Evolutionary conservation across 176 grass and related monocot genomes (phyloP), one percentile per base, ranked within the genome.

Genomic region (Alloteropsis semialata): DNA sequence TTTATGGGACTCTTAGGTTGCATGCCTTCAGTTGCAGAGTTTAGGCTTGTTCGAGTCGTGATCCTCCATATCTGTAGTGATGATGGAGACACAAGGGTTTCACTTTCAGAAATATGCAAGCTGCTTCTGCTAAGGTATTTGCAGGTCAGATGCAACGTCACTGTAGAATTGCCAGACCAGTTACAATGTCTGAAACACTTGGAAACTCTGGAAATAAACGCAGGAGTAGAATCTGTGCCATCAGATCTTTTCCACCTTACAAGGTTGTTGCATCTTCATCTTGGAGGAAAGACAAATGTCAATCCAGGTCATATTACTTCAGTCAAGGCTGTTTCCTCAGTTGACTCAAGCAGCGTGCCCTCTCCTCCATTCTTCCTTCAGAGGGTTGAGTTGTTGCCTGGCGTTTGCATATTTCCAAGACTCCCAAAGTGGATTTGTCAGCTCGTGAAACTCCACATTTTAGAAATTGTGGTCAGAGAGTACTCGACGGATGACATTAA

Each of bases 121-220:
- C 39, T 82, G 55, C 30, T 71, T 32, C 38, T 44, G 18, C 3
- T 82, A 43, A 72, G 28, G 8, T 82, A 82, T 60, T 43, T 69
- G 66, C 66, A 43, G 38, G 66, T 69, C 4, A 44, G 24, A 4
- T 71, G 68, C n/a, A 48, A 71, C 13, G 42, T 49, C 14, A 72
- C 6, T 48, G 69, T 49, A 6, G 14, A 30, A 11, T 19, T 72
- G 15, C 69, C 42, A 49, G 6, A 32, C 7, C 0, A 30, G 24
- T 19, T 72, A 2, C 13, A 19, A 4, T 19, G 14, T 37, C 62
- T 65, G 18, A 10, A 65, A 22, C 32, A 65, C 62, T 37, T 65
- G 17, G 32, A 37, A 37, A 65, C 62, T 21, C 8, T 65, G 0
- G 62, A 65, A 37, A 65, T 65, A 37, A 34, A 37, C 22, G 62